These are phyloP conservation scores for Backusella tarrabulga DNA, from an alignment of 192 early-diverging fungal species.

Conservation along the genomic window DNA sequence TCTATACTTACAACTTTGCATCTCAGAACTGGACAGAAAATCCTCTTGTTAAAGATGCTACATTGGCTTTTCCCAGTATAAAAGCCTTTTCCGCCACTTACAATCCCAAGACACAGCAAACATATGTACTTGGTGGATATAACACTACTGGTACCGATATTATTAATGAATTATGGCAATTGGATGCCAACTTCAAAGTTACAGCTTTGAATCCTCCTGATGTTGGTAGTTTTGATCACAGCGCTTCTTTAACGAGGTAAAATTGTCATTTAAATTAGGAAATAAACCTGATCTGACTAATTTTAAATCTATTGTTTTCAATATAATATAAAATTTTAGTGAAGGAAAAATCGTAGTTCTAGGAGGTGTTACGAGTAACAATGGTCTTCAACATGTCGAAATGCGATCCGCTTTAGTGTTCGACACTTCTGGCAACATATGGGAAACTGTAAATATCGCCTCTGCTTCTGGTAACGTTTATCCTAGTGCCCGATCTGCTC, in stretches of 20 bases:
- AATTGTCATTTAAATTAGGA: neutral
- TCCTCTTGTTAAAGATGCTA: neutral
- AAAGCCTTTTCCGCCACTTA: slow-evolving; percentile 17
- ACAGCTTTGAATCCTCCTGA: neutral
- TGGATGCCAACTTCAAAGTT: neutral
- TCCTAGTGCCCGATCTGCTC: slow-evolving; percentile 13
- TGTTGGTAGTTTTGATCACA: slow-evolving; percentile 21
- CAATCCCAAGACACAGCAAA: neutral
- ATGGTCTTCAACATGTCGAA: neutral
- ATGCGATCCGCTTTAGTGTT: slow-evolving; percentile 16
- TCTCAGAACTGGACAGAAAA: slow-evolving; percentile 2
- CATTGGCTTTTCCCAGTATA: neutral
- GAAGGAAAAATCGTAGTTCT: slow-evolving; percentile 30
- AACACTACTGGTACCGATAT: neutral
- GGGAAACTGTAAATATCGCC: neutral
- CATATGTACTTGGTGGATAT: slow-evolving; percentile 22
- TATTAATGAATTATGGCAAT: slow-evolving; percentile 7
- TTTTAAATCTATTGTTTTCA: neutral
- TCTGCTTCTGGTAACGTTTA: neutral
- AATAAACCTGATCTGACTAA: neutral
- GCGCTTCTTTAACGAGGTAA: slow-evolving; percentile 22
- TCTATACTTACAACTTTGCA: neutral
- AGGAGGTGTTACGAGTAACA: slow-evolving; percentile 21
- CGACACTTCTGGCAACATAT: slow-evolving; percentile 17
- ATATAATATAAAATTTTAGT: slow-evolving; percentile 8